Evolutionary conservation across 2,329 filamentous ascomycete species (phyloP).

Genomic region (Colletotrichum agaves): DNA sequence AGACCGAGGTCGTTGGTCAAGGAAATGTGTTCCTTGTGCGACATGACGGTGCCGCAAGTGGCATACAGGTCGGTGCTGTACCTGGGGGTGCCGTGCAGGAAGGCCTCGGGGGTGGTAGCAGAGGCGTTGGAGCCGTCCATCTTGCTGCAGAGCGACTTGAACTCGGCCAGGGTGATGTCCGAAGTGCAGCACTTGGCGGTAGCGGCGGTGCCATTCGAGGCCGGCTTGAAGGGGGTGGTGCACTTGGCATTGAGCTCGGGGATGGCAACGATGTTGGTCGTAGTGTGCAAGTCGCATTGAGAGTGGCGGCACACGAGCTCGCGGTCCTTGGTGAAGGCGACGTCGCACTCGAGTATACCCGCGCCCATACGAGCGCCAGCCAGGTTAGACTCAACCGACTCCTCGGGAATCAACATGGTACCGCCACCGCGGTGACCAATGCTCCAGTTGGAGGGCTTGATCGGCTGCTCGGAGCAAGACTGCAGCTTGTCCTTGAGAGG

Average conservation of each 20-base stretch:
- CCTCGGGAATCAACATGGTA: conserved; percentile 72
- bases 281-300: conserved; percentile 75
- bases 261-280: conserved; percentile 72
- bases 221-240: conserved; percentile 68
- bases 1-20: conserved; percentile 67
- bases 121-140: conserved; percentile 73
- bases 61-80: conserved; percentile 75
- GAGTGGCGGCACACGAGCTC: conserved; percentile 76
- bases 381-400: conserved; percentile 67
- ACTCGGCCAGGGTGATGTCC: conserved; percentile 76
- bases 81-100: conserved; percentile 66
- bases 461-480: conserved; percentile 64
- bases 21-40: conserved; percentile 70
- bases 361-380: conserved; percentile 75
- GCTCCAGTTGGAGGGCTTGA: conserved; percentile 64
- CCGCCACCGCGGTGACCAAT: conserved; percentile 71
- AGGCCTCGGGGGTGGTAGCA: conserved; percentile 67
- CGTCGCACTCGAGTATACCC: conserved; percentile 75
- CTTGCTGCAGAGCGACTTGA: conserved; percentile 74
- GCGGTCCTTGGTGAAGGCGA: conserved; percentile 72
- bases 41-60: conserved; percentile 70
- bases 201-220: conserved; percentile 61
- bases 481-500: conserved; percentile 69
- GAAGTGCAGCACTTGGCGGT: conserved; percentile 76
- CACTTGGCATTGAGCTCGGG: conserved; percentile 74